These are phyloP conservation scores for Hypoxylon sp. DNA, from an alignment of 2,329 filamentous ascomycete species.

Conservation along the genomic window DNA sequence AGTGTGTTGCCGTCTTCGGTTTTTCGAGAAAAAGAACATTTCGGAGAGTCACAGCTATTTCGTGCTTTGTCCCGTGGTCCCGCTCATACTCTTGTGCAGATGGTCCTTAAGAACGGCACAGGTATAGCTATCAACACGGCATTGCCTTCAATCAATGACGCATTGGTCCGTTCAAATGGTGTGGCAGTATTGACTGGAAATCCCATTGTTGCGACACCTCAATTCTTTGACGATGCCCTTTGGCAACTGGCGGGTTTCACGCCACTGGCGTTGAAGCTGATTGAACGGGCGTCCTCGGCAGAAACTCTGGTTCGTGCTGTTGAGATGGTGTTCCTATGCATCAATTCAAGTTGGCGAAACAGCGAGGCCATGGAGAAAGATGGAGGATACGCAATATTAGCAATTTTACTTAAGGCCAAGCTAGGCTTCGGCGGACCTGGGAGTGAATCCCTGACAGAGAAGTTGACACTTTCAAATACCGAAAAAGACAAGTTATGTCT, in stretches of 20 bases:
- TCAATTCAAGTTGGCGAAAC: slow-evolving; percentile 94
- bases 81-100: slow-evolving; percentile 75
- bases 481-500: slow-evolving; percentile 70
- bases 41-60: slow-evolving; percentile 82
- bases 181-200: slow-evolving; percentile 86
- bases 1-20: slow-evolving; percentile 86
- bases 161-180: slow-evolving; percentile 84
- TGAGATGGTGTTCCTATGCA: slow-evolving; percentile 86
- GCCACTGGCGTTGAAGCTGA: slow-evolving; percentile 84
- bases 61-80: slow-evolving; percentile 82
- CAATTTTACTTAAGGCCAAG: slow-evolving; percentile 86
- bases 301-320: slow-evolving; percentile 82
- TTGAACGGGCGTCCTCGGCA: slow-evolving; percentile 80
- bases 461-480: slow-evolving; percentile 64
- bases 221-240: slow-evolving; percentile 88
- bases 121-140: slow-evolving; percentile 90
- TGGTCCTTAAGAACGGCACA: slow-evolving; percentile 80
- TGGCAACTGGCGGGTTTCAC: slow-evolving; percentile 96
- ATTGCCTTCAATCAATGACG: slow-evolving; percentile 88
- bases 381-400: slow-evolving; percentile 91
- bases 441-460: slow-evolving; percentile 56
- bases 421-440: slow-evolving; percentile 69
- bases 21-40: slow-evolving; percentile 84
- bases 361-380: slow-evolving; percentile 98
- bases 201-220: slow-evolving; percentile 84